Evolutionary conservation across 2,329 filamentous ascomycete species (phyloP).

Genomic region (Botryotinia globosa): DNA sequence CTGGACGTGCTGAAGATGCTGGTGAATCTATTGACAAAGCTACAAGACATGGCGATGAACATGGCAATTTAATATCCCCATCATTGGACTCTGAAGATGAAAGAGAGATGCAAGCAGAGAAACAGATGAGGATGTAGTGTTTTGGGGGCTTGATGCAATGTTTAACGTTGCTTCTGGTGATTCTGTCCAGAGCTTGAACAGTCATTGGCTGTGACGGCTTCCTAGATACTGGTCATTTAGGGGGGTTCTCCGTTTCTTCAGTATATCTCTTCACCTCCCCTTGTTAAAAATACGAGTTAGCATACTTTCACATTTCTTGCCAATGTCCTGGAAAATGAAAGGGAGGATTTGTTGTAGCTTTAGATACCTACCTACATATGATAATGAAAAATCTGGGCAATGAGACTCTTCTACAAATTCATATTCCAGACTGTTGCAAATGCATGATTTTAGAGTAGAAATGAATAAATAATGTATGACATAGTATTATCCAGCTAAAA

Average conservation of each 20-base stretch:
- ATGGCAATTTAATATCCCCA: background rate
- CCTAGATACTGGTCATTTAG: background rate
- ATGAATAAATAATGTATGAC: background rate
- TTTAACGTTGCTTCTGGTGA: background rate
- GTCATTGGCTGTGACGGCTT: background rate
- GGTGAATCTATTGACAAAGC: background rate
- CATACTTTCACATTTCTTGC: fast-evolving
- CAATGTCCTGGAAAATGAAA: background rate
- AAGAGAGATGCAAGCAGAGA: background rate
- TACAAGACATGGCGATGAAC: background rate
- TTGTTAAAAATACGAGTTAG: background rate
- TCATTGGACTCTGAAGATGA: background rate
- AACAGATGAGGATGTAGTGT: background rate
- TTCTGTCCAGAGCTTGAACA: background rate
- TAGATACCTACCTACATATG: background rate
- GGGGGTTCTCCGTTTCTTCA: no score
- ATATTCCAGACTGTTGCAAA: background rate
- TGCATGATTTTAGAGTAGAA: background rate
- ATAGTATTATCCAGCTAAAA: background rate
- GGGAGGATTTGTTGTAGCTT: background rate
- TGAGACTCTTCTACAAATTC: fast-evolving
- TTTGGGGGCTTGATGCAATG: fast-evolving
- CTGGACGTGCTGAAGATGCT: background rate
- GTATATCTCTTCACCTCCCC: no score
- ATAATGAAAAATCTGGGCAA: background rate